Conservation (phyloP, 768 basidiomycete species). For the Leccinum uliginosum region DNA sequence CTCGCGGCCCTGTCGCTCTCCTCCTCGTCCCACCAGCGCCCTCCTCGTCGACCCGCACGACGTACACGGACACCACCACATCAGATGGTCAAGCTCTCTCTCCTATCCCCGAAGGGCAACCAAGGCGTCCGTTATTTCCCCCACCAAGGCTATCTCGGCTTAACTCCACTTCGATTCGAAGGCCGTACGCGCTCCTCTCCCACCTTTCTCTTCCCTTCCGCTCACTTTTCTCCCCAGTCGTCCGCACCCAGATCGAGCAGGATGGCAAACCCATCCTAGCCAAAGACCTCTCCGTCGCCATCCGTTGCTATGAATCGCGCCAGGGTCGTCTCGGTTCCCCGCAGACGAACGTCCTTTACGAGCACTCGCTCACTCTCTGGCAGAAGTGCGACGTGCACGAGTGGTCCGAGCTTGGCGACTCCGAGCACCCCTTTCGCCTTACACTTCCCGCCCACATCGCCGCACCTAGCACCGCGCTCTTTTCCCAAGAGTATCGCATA, state of each 20-base stretch:
- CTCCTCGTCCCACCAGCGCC: conserved; percentile 15
- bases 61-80: conserved; percentile 9
- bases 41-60: conserved; percentile 14
- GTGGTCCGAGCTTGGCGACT: conserved; percentile 57
- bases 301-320: conserved; percentile 81
- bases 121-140: conserved; percentile 70
- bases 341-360: conserved; percentile 64
- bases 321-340: conserved; percentile 53
- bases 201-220: background rate
- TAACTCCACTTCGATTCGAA: conserved; percentile 75
- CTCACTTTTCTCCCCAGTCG: conserved; percentile 39
- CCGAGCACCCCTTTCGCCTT: conserved; percentile 70
- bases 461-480: conserved; percentile 61
- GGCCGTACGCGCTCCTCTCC: conserved; percentile 47
- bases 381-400: conserved; percentile 53
- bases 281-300: conserved; percentile 64
- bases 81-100: conserved; percentile 63
- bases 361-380: conserved; percentile 67
- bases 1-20: conserved; percentile 12
- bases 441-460: conserved; percentile 56
- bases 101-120: conserved; percentile 69
- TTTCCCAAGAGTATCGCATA: conserved; percentile 74
- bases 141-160: conserved; percentile 70
- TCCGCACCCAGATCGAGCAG: conserved; percentile 65
- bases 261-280: conserved; percentile 66